Percentiles rank a stretch among this genome's conserved stretches.
These are phyloP conservation scores for Hemisphaericaspora xylofermentans DNA, from an alignment of 1,139 yeast genomes.

Conservation along the genomic window DNA sequence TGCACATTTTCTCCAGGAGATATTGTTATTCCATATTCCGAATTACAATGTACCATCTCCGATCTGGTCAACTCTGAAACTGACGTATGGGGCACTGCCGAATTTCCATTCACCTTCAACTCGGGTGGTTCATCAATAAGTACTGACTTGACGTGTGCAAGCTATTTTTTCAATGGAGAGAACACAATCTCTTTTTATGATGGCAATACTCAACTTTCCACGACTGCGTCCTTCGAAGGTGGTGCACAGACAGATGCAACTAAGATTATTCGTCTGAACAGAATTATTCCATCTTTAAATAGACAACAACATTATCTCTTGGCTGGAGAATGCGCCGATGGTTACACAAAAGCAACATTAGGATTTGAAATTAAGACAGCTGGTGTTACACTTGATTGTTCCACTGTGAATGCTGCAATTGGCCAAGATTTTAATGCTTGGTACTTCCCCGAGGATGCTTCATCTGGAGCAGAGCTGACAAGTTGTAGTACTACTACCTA, in stretches of 20 bases:
- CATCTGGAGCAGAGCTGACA: conserved; percentile 14
- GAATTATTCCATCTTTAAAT: conserved; percentile 18
- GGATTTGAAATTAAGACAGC: conserved; percentile 16
- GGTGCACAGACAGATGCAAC: conserved; percentile 7
- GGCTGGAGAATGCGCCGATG: conserved; percentile 25
- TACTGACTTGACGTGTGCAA: conserved; percentile 22
- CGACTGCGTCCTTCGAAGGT: conserved; percentile 17
- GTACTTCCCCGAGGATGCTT: conserved; percentile 20
- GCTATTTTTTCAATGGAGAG: conserved; percentile 20
- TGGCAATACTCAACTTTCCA: conserved; percentile 23
- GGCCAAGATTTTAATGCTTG: conserved; percentile 25
- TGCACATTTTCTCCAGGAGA: conserved; percentile 27
- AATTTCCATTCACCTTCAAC: conserved; percentile 29
- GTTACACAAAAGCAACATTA: conserved; percentile 25
- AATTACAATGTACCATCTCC: conserved; percentile 25
- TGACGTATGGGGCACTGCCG: conserved; percentile 22
- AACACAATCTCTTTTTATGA: conserved; percentile 30
- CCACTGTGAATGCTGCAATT: conserved; percentile 19
- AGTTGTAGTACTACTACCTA: conserved; percentile 17
- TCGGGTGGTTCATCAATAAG: conserved; percentile 22
- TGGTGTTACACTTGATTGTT: conserved; percentile 21
- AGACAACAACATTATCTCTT: conserved; percentile 17
- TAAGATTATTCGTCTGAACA: conserved; percentile 8
- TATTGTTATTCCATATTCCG: conserved; percentile 21
- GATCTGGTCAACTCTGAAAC: conserved; percentile 13